Conservation (phyloP, 805 yeast genomes). For the Metschnikowia peoriensis region DNA sequence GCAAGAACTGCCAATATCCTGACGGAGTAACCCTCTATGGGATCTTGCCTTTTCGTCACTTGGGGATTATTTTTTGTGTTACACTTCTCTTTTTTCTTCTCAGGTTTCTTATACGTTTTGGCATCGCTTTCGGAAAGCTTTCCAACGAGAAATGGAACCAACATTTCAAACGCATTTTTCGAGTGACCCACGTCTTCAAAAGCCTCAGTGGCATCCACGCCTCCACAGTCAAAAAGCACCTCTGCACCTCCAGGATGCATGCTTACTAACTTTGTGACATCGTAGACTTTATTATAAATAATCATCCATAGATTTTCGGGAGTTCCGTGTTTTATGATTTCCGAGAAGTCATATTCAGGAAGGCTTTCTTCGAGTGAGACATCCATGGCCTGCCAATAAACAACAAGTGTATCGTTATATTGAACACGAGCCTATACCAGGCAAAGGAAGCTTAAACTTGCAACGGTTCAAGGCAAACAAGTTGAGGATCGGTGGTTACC, state of each 20-base stretch:
- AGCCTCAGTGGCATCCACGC: conserved; percentile 68
- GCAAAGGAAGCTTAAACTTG: background rate
- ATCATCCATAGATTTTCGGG: conserved; percentile 83
- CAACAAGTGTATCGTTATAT: background rate
- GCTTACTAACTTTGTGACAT: conserved; percentile 65
- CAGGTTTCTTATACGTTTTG: background rate
- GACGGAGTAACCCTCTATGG: background rate
- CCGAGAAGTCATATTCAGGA: conserved; percentile 25
- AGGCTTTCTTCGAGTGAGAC: background rate
- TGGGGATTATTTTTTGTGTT: background rate
- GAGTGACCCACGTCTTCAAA: conserved; percentile 42
- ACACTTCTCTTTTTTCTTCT: background rate
- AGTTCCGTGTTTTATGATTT: conserved; percentile 70
- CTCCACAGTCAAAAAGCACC: conserved; percentile 78
- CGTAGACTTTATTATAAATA: conserved; percentile 76
- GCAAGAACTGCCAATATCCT: conserved; percentile 8
- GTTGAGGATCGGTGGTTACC: too few relatives aligned
- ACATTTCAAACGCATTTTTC: conserved; percentile 19
- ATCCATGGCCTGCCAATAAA: conserved; percentile 1
- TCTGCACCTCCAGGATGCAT: conserved; percentile 80
- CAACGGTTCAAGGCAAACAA: background rate
- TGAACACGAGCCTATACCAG: too few relatives aligned
- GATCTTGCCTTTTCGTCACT: background rate
- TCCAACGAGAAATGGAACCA: conserved; percentile 16
- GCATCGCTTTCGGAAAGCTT: conserved; percentile 6